Percentiles rank a stretch among this genome's conserved stretches.
Conservation (phyloP, 257 asterid species). For the Verbena officinalis region DNA sequence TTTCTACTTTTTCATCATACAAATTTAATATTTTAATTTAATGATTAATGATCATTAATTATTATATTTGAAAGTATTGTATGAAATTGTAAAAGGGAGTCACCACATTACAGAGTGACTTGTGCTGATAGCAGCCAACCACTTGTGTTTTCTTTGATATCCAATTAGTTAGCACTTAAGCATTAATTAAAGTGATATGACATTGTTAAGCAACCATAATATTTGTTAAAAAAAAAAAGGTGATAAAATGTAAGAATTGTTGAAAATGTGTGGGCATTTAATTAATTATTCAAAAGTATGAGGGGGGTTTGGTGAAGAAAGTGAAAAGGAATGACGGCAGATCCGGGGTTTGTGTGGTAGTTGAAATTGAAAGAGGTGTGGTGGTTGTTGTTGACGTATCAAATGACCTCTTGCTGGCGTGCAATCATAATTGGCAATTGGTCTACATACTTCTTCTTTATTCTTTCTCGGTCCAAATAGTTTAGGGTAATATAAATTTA, state of each 20-base stretch:
- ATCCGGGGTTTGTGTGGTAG: conserved; percentile 26
- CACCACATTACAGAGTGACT: not conserved
- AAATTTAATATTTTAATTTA: too few relatives aligned
- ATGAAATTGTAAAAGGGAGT: not conserved
- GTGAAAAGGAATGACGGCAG: not conserved
- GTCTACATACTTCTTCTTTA: too few relatives aligned
- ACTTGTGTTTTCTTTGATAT: not conserved
- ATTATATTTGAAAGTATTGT: conserved; percentile 18
- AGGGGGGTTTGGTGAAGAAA: conserved; percentile 28
- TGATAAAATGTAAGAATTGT: not conserved
- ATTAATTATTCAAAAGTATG: not conserved
- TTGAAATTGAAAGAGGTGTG: conserved; percentile 19
- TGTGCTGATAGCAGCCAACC: conserved; percentile 2
- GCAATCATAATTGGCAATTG: not conserved
- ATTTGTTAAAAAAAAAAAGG: too few relatives aligned
- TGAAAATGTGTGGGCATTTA: not conserved
- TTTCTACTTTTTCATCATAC: too few relatives aligned
- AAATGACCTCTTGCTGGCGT: conserved; percentile 23
- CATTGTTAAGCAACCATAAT: too few relatives aligned
- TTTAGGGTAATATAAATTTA: too few relatives aligned
- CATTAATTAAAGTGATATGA: not conserved
- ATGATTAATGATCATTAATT: not conserved
- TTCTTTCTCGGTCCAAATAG: too few relatives aligned
- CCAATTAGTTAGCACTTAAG: not conserved
- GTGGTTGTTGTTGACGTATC: conserved; percentile 24